Conservation (phyloP, 2,329 filamentous ascomycete species). For the Ophiostoma sp. region DNA sequence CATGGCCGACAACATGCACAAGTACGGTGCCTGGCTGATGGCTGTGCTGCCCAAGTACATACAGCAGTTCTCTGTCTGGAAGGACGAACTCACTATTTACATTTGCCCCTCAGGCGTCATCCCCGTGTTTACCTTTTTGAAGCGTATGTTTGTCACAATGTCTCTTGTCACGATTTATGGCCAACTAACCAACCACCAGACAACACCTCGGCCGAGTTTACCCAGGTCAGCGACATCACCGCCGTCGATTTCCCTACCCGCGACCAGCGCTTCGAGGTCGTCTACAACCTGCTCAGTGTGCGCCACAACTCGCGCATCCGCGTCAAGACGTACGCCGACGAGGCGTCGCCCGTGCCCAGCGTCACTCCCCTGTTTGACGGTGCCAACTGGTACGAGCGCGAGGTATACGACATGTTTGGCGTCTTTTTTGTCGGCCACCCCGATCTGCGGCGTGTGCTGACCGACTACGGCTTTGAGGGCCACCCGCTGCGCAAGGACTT, state of each 20-base stretch:
- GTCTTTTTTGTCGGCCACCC: conserved; percentile 96
- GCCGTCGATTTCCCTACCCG: conserved; percentile 93
- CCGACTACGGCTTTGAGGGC: conserved; percentile 97
- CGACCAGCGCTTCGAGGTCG: conserved; percentile 92
- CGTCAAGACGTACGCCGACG: conserved; percentile 98
- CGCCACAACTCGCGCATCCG: conserved; percentile 94
- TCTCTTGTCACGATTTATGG: no score
- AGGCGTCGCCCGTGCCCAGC: conserved; percentile 87
- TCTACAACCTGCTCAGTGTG: conserved; percentile 95
- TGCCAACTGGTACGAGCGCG: conserved; percentile 97
- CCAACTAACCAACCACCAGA: conserved; percentile 43
- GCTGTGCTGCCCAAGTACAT: conserved; percentile 95
- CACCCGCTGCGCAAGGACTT: conserved; percentile 98
- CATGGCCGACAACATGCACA: conserved; percentile 82
- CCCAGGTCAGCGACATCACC: conserved; percentile 85
- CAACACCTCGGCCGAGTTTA: conserved; percentile 96
- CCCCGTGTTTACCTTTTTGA: conserved; percentile 89
- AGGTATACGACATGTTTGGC: conserved; percentile 95
- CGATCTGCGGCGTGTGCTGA: conserved; percentile 96
- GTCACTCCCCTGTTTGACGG: conserved; percentile 83
- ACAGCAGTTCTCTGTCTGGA: conserved; percentile 99
- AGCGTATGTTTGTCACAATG: conserved; percentile 46
- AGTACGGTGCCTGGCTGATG: conserved; percentile 94
- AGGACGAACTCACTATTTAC: conserved; percentile 94
- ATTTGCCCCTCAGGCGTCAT: conserved; percentile 83